Conservation (phyloP, 1,284 basidiomycete genomes). For the Sutorius eximius region DNA sequence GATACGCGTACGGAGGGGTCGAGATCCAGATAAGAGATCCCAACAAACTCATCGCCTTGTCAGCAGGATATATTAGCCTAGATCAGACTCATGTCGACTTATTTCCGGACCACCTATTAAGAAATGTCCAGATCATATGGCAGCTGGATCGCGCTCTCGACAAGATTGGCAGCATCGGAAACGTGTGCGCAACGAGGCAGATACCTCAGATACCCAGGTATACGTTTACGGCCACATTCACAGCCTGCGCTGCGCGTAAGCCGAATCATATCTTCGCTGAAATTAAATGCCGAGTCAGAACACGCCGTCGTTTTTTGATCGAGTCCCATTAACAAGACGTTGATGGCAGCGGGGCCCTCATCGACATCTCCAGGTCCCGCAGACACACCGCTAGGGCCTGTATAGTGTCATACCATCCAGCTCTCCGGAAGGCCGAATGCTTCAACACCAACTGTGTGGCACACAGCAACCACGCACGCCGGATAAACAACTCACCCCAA, state of each 20-base stretch:
- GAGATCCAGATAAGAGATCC: slow-evolving; percentile 28
- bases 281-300: slow-evolving; percentile 26
- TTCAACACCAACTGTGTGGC: not conserved
- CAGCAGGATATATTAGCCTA: slow-evolving; percentile 13
- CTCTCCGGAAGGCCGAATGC: not conserved
- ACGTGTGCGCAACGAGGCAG: slow-evolving; percentile 35
- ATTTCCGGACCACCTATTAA: slow-evolving; percentile 30
- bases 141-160: slow-evolving; percentile 25
- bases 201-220: slow-evolving; percentile 14
- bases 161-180: slow-evolving; percentile 30
- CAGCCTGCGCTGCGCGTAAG: slow-evolving; percentile 20
- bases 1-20: slow-evolving; percentile 6
- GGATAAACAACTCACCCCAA: slow-evolving; percentile 12
- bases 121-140: slow-evolving; percentile 16
- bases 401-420: not conserved
- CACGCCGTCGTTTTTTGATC: slow-evolving; percentile 8
- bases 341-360: slow-evolving; percentile 13
- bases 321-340: not conserved
- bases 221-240: slow-evolving; percentile 13
- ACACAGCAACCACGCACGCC: slow-evolving; percentile 5
- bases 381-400: not conserved
- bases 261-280: slow-evolving; percentile 8
- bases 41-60: slow-evolving; percentile 19
- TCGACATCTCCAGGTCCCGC: slow-evolving; percentile 7
- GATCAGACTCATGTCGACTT: slow-evolving; percentile 27